phyloP scores from a whole-genome alignment of 176 grass and related monocot genomes.

The Carex scoparia region DNA sequence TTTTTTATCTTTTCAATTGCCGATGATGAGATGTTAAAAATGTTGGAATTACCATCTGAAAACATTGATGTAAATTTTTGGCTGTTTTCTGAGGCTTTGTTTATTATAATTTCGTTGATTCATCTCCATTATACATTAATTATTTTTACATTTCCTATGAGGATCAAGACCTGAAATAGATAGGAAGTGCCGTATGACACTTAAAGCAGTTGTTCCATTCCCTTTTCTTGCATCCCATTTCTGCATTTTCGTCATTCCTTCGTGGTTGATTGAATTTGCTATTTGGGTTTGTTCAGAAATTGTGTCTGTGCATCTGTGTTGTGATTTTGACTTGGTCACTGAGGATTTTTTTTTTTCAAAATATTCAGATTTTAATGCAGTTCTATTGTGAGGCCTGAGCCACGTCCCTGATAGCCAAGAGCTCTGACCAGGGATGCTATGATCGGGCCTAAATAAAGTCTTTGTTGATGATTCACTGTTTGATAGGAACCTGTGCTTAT shows the following conservation, averaged over 20 bases:
- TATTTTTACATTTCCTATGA: too few relatives aligned
- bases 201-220: conserved; percentile 37
- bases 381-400: conserved; percentile 33
- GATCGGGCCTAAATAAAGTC: conserved; percentile 50
- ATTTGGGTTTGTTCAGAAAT: not conserved
- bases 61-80: conserved; percentile 44
- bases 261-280: conserved; percentile 25
- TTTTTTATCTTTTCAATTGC: not conserved
- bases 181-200: conserved; percentile 99
- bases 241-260: conserved; percentile 11
- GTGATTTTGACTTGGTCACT: conserved; percentile 88
- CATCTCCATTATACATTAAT: not conserved
- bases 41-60: conserved; percentile 99
- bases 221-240: conserved; percentile 13
- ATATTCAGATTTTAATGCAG: not conserved
- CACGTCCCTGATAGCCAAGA: conserved; percentile 52
- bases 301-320: conserved; percentile 34
- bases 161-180: conserved; percentile 50
- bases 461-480: conserved; percentile 37
- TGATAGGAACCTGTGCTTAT: conserved; percentile 89
- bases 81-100: conserved; percentile 57
- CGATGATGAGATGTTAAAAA: conserved; percentile 59
- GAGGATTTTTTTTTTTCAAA: conserved; percentile 27
- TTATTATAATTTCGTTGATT: not conserved
- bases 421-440: conserved; percentile 63